phyloP scores from a whole-genome alignment of 2,329 filamentous ascomycete species.

The Monilinia fructicola region DNA sequence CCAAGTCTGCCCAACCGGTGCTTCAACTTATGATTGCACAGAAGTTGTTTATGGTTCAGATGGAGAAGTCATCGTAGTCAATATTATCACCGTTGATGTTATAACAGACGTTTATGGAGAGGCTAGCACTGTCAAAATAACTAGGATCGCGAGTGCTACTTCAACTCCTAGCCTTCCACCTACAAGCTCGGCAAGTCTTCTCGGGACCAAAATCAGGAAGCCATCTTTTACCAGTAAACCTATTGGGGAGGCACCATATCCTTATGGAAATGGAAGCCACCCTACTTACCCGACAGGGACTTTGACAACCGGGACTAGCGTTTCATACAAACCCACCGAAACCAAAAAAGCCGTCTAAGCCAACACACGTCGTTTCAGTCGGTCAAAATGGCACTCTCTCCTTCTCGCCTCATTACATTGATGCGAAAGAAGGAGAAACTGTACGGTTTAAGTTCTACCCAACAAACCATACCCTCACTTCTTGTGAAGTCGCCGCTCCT shows the following conservation, averaged over 20 bases:
- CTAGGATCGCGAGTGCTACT: constrained; percentile 16
- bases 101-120: constrained; percentile 15
- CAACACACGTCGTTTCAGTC: constrained; percentile 24
- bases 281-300: background rate
- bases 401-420: constrained; percentile 22
- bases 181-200: background rate
- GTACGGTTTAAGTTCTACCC: constrained; percentile 25
- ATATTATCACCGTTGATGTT: constrained; percentile 23
- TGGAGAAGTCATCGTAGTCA: constrained; percentile 17
- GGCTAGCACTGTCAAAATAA: constrained; percentile 18
- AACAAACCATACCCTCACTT: constrained; percentile 24
- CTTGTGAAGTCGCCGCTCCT: constrained; percentile 21
- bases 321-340: constrained; percentile 12
- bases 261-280: constrained; percentile 15
- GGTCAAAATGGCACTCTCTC: constrained; percentile 24
- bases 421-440: constrained; percentile 24
- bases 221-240: background rate
- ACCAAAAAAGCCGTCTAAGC: background rate
- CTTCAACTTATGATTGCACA: constrained; percentile 19
- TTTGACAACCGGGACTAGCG: background rate
- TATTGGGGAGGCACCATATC: background rate
- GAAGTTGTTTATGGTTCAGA: constrained; percentile 16
- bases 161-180: constrained; percentile 19
- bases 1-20: constrained; percentile 21
- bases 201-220: constrained; percentile 1